Base-by-base conservation (phyloP, 2,329 filamentous ascomycete genomes). In the Pleurostoma richardsiae region DNA sequence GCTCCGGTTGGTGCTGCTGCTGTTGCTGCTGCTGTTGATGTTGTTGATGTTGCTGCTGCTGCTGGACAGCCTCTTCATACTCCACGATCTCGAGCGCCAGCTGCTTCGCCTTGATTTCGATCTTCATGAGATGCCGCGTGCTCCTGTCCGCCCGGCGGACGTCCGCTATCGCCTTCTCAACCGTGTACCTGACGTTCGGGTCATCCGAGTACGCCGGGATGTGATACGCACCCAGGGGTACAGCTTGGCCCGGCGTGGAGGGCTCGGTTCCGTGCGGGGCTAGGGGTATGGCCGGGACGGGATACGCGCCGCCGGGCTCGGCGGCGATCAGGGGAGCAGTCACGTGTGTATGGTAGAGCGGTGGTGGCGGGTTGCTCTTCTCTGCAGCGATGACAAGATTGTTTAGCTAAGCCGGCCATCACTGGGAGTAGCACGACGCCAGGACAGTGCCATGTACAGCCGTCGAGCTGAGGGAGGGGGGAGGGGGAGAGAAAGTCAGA, bases 41-140 rank as follows among this genome's bases (percentile, higher is more conserved):
- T 19, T 19, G 19, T 19, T 19, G 33, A 36, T 36, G n/a, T 8
- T 36, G 8, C 33, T 36, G 33, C 33, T 36, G 8, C 8, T 36
- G 8, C 8, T 8, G 33, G 41, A 27, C 30, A 8, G 44, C 41
- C 41, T 77, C 74, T 49, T 78, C 72, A 52, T 75, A 79, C 51
- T 77, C 70, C 26, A 69, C 65, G 40, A 80, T 71, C 29, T 73
- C 70, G 54, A 77, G 66, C 5, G 74, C 77, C 30, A 82, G 67
- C 60, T 80, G 74, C 57, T 74, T 71, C 10, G 78, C 76, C 3
- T 74, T 69, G 40, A 72, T 66, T 53, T 82, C 76, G 45, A 82
- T 72, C 53, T 75, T 68, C 43, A 76, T 69, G 49, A 79, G 64
- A 43, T 71, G 65, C 4, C 77, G 68, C 1, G 70, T 66, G 43